Base-by-base conservation (phyloP, 495 filamentous ascomycete species). In the Aspergillus carlsbadensis region DNA sequence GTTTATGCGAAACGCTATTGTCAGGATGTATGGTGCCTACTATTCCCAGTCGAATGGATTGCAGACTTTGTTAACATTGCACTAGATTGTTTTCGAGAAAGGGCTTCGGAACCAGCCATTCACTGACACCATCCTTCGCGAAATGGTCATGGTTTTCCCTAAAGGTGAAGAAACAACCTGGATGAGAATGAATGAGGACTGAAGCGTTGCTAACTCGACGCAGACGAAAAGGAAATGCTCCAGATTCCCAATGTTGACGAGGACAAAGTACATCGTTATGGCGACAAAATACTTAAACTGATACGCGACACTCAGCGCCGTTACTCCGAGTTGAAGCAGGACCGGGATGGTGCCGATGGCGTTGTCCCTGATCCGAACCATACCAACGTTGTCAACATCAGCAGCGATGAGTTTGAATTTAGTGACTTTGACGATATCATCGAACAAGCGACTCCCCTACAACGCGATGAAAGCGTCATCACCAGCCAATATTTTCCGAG, bases 121-220 rank as follows among this genome's bases (percentile, higher is more conserved):
- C 67, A 86, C 86, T 0, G 91, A 96, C 62, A 79, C 78, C 24
- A 76, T 90, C 1, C 74, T 95, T 48, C 86, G 91, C 22, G 86
- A 90, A 63, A 96, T 98, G 87, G 90, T 84, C 5, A 88, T 96
- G 37, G 63, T 74, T 26, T 91, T 88, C 42, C 87, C 93, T 58
- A 86, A 81, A 62, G 74, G 81, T 70, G 78, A 74, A 29, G 49
- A 36, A 11, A 11, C 10, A 10, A 10, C 29, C 41, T 53, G 3
- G 34, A 31, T 37, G 43, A 7, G 11, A 29, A 1, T 18, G 21
- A n/a, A 33, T 36, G 31, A 21, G 6, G 11, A n/a, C 21, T 17
- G 44, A 52, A 33, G 53, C 65, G 54, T 41, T 56, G 37, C 22
- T 48, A 66, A 40, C 3, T 17, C 13, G 20, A 8, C 6, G 18